Evolutionary conservation across 345 rosid species (phyloP).

Genomic region (Boechera divaricarpa): DNA sequence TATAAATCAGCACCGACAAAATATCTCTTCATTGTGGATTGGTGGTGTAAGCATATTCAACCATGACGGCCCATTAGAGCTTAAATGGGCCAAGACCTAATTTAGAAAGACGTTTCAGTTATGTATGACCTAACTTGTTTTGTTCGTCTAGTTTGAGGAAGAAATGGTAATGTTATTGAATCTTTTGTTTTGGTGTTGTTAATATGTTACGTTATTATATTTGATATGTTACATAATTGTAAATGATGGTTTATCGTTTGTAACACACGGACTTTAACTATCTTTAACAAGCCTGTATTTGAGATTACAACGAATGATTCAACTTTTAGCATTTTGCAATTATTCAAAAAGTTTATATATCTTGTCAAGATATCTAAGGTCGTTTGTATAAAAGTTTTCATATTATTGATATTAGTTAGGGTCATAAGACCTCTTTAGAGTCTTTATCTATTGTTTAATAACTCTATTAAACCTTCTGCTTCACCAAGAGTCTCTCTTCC

Average conservation of each 20-base stretch:
- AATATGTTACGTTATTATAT: neutral
- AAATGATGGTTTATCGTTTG: constrained; percentile 1
- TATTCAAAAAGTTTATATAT: neutral
- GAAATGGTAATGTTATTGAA: neutral
- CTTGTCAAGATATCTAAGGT: neutral
- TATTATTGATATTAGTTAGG: neutral
- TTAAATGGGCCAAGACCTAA: constrained; percentile 34
- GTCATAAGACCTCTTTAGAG: neutral
- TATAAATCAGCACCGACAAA: constrained; percentile 25
- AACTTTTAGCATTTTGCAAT: neutral
- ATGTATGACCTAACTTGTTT: constrained; percentile 12
- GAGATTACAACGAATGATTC: neutral
- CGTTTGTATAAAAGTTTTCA: neutral
- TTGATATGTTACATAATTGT: neutral
- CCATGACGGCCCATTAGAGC: constrained; percentile 17
- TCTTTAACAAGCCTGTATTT: neutral
- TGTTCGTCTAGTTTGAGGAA: neutral
- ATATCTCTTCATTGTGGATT: neutral
- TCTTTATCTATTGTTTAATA: neutral
- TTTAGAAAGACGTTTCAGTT: constrained; percentile 22
- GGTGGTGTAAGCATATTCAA: constrained; percentile 18
- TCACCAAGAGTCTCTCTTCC: neutral
- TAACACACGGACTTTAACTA: neutral
- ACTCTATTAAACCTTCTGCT: neutral
- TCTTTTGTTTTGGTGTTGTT: neutral